phyloP scores from a whole-genome alignment of 2,329 filamentous ascomycete genomes.

The Alternaria sp. region DNA sequence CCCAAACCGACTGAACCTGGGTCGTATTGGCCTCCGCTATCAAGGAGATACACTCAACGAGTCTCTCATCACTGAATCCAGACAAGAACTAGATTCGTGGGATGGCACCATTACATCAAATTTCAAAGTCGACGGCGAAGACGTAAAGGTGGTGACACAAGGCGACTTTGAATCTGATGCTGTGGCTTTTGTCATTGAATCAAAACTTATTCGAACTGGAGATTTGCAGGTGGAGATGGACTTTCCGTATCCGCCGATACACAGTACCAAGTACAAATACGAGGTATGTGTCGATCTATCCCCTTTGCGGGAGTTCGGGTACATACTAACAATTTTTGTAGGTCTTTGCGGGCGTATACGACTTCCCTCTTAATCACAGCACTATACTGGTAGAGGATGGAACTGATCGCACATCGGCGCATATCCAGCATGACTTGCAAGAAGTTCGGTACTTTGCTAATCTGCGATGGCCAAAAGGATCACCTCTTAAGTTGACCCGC shows the following conservation, averaged over 20 bases:
- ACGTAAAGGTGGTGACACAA: slow-evolving; percentile 56
- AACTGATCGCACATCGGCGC: slow-evolving; percentile 45
- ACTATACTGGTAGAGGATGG: slow-evolving; percentile 47
- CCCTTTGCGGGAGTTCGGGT: neutral
- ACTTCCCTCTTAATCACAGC: slow-evolving; percentile 55
- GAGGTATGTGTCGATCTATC: slow-evolving; percentile 17
- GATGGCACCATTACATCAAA: slow-evolving; percentile 56
- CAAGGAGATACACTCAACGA: slow-evolving; percentile 39
- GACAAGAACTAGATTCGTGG: slow-evolving; percentile 60
- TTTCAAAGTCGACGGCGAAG: slow-evolving; percentile 53
- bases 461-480: slow-evolving; percentile 50
- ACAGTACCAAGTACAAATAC: slow-evolving; percentile 36
- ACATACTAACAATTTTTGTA: slow-evolving; percentile 49
- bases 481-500: slow-evolving; percentile 44
- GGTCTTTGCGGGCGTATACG: slow-evolving; percentile 61
- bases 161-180: slow-evolving; percentile 57
- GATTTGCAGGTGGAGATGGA: slow-evolving; percentile 60
- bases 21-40: slow-evolving; percentile 56
- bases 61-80: slow-evolving; percentile 20
- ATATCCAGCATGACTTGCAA: slow-evolving; percentile 55
- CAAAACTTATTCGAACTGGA: slow-evolving; percentile 50
- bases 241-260: slow-evolving; percentile 58
- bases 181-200: slow-evolving; percentile 56
- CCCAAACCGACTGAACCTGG: slow-evolving; percentile 61
- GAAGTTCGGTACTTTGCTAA: slow-evolving; percentile 54